Base-by-base conservation (phyloP, 768 basidiomycete species). In the Kwoniella sp. region DNA sequence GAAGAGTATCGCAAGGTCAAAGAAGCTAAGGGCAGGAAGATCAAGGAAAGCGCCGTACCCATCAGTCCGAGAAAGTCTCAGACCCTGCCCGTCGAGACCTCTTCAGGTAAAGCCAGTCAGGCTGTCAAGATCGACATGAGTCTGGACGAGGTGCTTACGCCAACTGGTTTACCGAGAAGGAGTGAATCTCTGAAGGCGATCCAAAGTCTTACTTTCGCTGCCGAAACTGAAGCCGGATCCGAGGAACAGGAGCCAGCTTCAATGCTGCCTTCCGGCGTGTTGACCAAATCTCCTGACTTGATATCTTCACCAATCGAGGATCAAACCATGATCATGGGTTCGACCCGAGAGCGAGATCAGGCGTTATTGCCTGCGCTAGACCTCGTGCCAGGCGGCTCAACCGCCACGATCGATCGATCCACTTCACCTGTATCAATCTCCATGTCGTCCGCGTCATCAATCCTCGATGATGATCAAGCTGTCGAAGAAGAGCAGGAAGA, bases 1-100 rank as follows among this genome's bases (percentile, higher is more conserved):
- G 69, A 57, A 29, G 60, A 50, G 24, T 74, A 67, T 33, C 47
- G 49, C 25, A 64, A 57, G 48, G n/a, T 29, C 44, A 51, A 56
- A 36, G 55, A 60, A 24, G 53, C 27, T 26, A 58, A 47, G 46
- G 58, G 22, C 29, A 52, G 25, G 52, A 65, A 29, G 29, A 48
- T 19, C 26, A 47, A 51, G 30, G 19, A 56, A 9, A 46, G 33
- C 15, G 51, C 53, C 9, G 52, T 61, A 21, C 60, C 56, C 9
- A 19, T 55, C 24, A 46, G 44, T 33, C 52, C 65, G 17, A 52
- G 48, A 22, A 65, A 59, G 25, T 29, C 55, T 30, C 58, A 58
- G 55, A 36, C 60, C 50, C 40, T 59, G 25, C 40, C 40, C 40
- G 40, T 44, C 40, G 40, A 44, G 40, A 9, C 33, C 13, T 33